Conservation (phyloP, 139 green algal species). For the Zygnema cylindricum region DNA sequence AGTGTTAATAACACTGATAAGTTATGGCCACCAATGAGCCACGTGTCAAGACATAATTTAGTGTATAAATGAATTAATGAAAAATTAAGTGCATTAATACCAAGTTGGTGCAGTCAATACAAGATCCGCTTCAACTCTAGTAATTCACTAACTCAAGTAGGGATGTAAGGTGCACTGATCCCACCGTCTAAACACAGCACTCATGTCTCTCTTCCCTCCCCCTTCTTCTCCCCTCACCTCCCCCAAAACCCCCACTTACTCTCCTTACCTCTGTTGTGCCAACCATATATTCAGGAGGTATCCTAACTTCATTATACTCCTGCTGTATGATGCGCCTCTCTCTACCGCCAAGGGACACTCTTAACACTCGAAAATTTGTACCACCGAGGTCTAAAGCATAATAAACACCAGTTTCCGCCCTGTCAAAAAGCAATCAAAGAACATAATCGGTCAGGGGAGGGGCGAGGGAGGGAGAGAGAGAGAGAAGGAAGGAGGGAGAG, state of each 20-base stretch:
- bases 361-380: conserved; percentile 85
- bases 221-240: no score
- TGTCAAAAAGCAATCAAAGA: no score
- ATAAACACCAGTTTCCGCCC: conserved; percentile 73
- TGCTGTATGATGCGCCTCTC: not conserved
- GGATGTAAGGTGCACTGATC: not conserved
- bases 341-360: conserved; percentile 36
- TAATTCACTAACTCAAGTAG: not conserved
- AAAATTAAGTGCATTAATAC: not conserved
- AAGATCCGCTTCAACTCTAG: no score
- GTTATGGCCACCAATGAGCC: no score
- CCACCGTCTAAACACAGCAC: not conserved
- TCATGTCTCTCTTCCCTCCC: no score
- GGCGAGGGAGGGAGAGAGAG: no score
- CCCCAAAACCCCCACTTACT: not conserved
- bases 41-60: no score
- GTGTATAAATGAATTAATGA: no score
- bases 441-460: no score
- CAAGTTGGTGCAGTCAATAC: not conserved
- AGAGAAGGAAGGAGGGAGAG: not conserved
- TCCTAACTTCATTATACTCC: conserved; percentile 48
- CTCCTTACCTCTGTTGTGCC: conserved; percentile 54
- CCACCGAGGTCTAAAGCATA: conserved; percentile 88
- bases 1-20: no score
- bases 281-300: conserved; percentile 68